These are phyloP conservation scores for Talinum fruticosum DNA, from an alignment of 148 eudicot species.

Conservation along the genomic window DNA sequence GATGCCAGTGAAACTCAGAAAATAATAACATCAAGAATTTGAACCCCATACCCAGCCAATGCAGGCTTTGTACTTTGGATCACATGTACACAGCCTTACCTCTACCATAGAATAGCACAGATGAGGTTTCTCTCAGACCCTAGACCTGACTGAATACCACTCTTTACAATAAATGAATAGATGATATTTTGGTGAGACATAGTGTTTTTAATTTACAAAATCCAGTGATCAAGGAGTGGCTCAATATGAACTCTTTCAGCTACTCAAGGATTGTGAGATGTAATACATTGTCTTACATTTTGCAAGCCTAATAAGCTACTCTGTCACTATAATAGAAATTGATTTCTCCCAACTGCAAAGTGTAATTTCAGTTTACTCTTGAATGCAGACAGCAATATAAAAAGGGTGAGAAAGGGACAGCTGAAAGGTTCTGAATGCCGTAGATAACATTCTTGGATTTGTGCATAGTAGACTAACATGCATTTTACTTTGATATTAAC, in stretches of 20 bases:
- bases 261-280: background rate
- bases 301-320: background rate
- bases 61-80: too few relatives aligned
- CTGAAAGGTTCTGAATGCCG: background rate
- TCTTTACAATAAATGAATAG: too few relatives aligned
- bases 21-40: background rate
- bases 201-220: too few relatives aligned
- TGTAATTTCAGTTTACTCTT: background rate
- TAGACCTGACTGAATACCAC: too few relatives aligned
- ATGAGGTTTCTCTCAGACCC: too few relatives aligned
- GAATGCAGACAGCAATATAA: background rate
- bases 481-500: background rate
- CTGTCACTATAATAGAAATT: too few relatives aligned
- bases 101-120: too few relatives aligned
- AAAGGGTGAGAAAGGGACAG: background rate
- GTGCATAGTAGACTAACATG: background rate
- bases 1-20: too few relatives aligned
- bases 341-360: background rate
- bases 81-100: too few relatives aligned
- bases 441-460: background rate
- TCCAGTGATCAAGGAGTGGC: too few relatives aligned
- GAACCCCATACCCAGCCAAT: background rate
- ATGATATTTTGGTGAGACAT: too few relatives aligned
- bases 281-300: background rate
- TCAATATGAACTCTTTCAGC: background rate